A percentile compares a stretch with the other conserved stretches of the same genome.
phyloP scores from a whole-genome alignment of 352 stramenopile genomes.

The Pythium brachiatum region DNA sequence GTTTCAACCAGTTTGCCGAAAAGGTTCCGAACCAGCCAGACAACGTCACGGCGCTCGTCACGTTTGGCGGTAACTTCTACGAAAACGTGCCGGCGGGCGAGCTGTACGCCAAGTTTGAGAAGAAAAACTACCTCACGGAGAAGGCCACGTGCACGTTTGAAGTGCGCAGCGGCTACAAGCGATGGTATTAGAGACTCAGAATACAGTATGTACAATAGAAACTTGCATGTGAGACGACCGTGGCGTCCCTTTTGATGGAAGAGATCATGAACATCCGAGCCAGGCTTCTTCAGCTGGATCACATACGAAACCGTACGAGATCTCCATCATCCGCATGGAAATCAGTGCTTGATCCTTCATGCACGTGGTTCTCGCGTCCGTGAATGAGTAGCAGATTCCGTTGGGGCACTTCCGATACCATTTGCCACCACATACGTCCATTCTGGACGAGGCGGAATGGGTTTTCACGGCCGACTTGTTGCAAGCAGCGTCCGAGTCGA shows the following conservation, averaged over 20 bases:
- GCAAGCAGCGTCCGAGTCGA: background rate
- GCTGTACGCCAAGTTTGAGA: slow-evolving; percentile 58
- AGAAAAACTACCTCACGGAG: slow-evolving; percentile 49
- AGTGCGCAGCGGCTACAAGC: slow-evolving; percentile 42
- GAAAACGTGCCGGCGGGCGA: slow-evolving; percentile 44
- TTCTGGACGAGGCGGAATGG: background rate
- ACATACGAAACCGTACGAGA: slow-evolving; percentile 15
- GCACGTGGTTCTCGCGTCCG: background rate
- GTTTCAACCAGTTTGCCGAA: slow-evolving; percentile 41
- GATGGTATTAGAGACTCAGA: slow-evolving; percentile 64
- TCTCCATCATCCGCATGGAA: slow-evolving; percentile 15
- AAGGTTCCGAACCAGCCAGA: slow-evolving; percentile 37
- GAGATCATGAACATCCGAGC: slow-evolving; percentile 26
- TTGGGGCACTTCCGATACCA: slow-evolving; percentile 27
- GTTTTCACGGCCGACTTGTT: background rate
- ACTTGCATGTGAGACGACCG: too few species aligned
- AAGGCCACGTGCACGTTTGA: slow-evolving; percentile 39
- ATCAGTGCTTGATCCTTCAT: background rate
- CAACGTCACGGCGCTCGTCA: slow-evolving; percentile 31
- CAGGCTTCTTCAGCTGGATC: slow-evolving; percentile 26
- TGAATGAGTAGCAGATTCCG: slow-evolving; percentile 20
- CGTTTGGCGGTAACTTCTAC: slow-evolving; percentile 64
- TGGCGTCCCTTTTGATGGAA: too few species aligned
- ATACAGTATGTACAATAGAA: too few species aligned
- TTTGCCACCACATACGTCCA: slow-evolving; percentile 20